These are phyloP conservation scores for Plasmodium fragile DNA, from an alignment of 169 alveolate genomes.

Conservation along the genomic window DNA sequence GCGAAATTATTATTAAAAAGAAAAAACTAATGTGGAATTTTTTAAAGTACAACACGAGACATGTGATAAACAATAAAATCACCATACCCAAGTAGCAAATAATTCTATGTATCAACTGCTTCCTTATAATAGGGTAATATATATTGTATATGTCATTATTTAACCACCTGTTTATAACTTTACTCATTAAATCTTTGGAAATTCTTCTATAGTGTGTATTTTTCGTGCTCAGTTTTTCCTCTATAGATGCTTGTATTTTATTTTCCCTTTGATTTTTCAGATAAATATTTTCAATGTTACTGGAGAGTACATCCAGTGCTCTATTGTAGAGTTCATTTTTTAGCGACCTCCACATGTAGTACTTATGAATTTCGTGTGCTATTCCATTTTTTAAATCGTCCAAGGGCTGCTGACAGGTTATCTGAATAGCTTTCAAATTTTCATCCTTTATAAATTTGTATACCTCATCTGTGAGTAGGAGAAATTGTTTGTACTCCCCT, in stretches of 20 bases:
- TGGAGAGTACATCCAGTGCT: slow-evolving; percentile 70
- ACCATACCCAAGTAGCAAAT: slow-evolving; percentile 51
- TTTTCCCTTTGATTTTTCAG: slow-evolving; percentile 75
- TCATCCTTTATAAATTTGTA: slow-evolving; percentile 73
- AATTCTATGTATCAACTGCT: slow-evolving; percentile 55
- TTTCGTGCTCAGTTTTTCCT: slow-evolving; percentile 28
- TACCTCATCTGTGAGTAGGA: slow-evolving; percentile 59
- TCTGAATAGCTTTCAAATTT: slow-evolving; percentile 72
- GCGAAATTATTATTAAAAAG: slow-evolving; percentile 26
- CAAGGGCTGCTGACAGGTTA: slow-evolving; percentile 75
- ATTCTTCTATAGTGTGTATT: slow-evolving; percentile 50
- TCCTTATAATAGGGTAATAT: slow-evolving; percentile 71
- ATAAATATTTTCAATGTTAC: slow-evolving; percentile 74
- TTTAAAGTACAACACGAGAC: slow-evolving; percentile 56
- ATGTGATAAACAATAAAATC: slow-evolving; percentile 32
- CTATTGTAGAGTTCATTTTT: slow-evolving; percentile 54
- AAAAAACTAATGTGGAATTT: slow-evolving; percentile 63
- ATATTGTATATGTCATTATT: slow-evolving; percentile 67
- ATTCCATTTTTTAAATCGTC: slow-evolving; percentile 76
- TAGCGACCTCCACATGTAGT: slow-evolving; percentile 72
- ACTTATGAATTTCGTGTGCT: slow-evolving; percentile 46
- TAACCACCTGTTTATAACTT: slow-evolving; percentile 76
- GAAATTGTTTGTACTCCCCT: slow-evolving; percentile 64
- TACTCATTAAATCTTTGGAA: slow-evolving; percentile 77
- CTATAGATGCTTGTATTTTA: slow-evolving; percentile 43